These are phyloP conservation scores for Penicillium cataractarum DNA, from an alignment of 495 filamentous ascomycete species.

Conservation along the genomic window DNA sequence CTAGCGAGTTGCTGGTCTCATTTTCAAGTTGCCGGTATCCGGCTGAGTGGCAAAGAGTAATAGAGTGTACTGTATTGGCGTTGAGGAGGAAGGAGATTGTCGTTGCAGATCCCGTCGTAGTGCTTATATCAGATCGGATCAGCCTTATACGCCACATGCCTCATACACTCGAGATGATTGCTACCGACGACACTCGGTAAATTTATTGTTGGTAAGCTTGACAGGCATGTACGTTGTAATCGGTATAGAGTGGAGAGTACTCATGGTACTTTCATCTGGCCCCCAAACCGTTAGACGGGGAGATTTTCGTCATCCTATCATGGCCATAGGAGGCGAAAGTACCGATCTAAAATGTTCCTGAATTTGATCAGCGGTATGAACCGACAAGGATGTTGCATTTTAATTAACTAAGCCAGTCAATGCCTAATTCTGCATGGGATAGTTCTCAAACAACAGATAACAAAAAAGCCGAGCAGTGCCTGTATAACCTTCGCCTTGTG, in stretches of 20 bases:
- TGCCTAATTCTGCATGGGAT: no score
- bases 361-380: no score
- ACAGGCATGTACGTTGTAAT: neutral
- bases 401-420: no score
- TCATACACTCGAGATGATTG: neutral
- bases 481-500: no score
- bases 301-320: neutral
- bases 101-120: neutral
- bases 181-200: neutral
- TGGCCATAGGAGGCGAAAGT: neutral
- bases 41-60: neutral
- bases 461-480: no score
- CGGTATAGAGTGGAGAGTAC: neutral
- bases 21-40: neutral
- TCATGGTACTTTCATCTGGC: neutral
- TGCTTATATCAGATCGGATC: conserved; percentile 9
- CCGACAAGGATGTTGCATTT: no score
- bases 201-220: neutral
- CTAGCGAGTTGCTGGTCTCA: neutral
- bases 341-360: neutral
- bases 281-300: neutral
- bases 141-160: neutral
- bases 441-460: no score
- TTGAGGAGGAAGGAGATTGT: neutral
- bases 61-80: neutral